Evolutionary conservation across 768 basidiomycete genomes (phyloP), one percentile per base, ranked within the genome.

Genomic region (Boletus vermiculosoides): DNA sequence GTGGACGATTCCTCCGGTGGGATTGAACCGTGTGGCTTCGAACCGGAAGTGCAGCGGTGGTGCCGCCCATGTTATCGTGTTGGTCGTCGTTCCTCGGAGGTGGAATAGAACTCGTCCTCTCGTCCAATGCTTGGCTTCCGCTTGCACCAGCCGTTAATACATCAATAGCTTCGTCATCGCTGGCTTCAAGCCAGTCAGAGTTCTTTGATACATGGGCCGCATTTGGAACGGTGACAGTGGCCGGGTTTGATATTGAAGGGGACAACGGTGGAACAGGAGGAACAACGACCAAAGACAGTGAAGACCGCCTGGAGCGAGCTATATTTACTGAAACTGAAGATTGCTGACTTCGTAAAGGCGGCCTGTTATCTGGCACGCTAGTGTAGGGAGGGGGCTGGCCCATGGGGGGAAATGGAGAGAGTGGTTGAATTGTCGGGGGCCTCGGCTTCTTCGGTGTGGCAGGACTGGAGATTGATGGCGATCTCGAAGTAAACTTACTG

Each of bases 101-200:
- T 64, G 63, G 66, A 8, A 76, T 67, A 40, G 74, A 71, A 66
- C 91, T 92, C 0, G 91, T 94, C 28, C 91, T 83, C 70, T 94
- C 91, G 64, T 94, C 91, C 49, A 93, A 68, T 15, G 86, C 85
- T 66, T 87, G 88, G 63, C 89, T 87, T 9, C 92, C 91, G 57
- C 88, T 90, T 15, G 89, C 78, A 12, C 85, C 91, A 18, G 92
- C 90, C 0, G 92, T 88, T 33, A 92, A 82, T 41, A 90, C 74
- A 63, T 91, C 84, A 52, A 94, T 90, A 15, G 90, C 92, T 70
- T 94, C 92, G 53, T 94, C 92, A 59, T 94, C 92, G 62, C 90
- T 92, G 6, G 82, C 73, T 68, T 90, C 84, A 54, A 82, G 76
- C 92, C 93, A 91, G 64, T 94, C 82, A 54, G 71, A 80, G 54